phyloP scores from a whole-genome alignment of 164 flowering plant species.

The Chimonanthus praecox region DNA sequence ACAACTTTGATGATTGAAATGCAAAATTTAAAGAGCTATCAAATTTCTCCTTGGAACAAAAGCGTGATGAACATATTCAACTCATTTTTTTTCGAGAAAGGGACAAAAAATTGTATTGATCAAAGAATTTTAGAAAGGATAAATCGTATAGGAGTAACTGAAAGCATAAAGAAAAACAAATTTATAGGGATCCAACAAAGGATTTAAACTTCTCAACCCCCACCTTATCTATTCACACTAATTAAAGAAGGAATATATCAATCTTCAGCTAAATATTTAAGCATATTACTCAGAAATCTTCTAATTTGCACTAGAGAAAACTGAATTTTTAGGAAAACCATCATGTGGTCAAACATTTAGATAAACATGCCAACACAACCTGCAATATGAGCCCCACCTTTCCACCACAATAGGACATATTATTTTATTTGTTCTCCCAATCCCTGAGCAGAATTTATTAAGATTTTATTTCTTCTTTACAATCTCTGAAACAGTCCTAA shows the following conservation, averaged over 20 bases:
- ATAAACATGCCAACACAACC: neutral
- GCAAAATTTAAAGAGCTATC: neutral
- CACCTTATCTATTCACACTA: neutral
- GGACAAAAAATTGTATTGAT: too few relatives aligned
- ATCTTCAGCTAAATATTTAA: neutral
- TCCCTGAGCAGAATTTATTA: too few relatives aligned
- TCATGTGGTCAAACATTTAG: neutral
- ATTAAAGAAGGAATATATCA: neutral
- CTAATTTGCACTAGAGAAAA: neutral
- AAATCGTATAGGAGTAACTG: too few relatives aligned
- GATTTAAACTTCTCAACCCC: neutral
- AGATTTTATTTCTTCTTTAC: too few relatives aligned
- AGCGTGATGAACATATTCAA: neutral
- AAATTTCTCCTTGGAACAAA: neutral
- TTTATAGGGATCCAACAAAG: neutral
- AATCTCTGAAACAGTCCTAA: too few relatives aligned
- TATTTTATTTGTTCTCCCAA: too few relatives aligned
- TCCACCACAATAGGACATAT: too few relatives aligned
- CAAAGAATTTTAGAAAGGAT: too few relatives aligned
- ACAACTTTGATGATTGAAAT: neutral
- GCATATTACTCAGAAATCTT: neutral
- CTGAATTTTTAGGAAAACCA: neutral
- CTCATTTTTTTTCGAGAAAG: too few relatives aligned
- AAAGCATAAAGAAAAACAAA: neutral
- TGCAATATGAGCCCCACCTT: neutral